These are phyloP conservation scores for Fusarium pseudonygamai DNA, from an alignment of 2,329 filamentous ascomycete species.

Conservation along the genomic window DNA sequence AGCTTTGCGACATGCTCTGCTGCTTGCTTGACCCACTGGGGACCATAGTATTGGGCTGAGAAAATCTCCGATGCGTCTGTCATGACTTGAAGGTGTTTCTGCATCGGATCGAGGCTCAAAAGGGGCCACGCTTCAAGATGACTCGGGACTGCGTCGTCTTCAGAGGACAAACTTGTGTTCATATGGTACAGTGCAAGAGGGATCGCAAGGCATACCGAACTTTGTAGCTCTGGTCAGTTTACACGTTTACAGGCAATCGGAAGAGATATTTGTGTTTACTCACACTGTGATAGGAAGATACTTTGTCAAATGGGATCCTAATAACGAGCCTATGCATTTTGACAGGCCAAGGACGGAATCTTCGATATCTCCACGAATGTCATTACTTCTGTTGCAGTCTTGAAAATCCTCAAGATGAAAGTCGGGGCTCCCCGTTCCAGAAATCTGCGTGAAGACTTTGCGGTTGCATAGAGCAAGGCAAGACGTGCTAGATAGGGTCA, in stretches of 20 bases:
- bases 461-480: not conserved
- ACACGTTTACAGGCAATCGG: fast-evolving
- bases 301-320: not conserved
- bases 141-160: fast-evolving
- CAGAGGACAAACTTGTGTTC: fast-evolving
- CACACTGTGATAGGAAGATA: not conserved
- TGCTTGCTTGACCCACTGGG: not conserved
- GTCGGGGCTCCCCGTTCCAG: not conserved
- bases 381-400: not conserved
- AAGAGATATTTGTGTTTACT: fast-evolving
- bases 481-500: not conserved
- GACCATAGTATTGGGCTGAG: not conserved
- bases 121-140: fast-evolving
- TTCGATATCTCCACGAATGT: not conserved
- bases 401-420: fast-evolving
- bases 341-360: not conserved
- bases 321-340: not conserved
- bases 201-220: not conserved
- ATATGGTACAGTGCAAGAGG: not conserved
- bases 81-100: not conserved
- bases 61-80: not conserved
- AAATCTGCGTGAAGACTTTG: not conserved
- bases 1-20: not conserved
- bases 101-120: fast-evolving
- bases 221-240: not conserved